Conservation (phyloP, 2,329 filamentous ascomycete species). For the Arachnomyces sp. region DNA sequence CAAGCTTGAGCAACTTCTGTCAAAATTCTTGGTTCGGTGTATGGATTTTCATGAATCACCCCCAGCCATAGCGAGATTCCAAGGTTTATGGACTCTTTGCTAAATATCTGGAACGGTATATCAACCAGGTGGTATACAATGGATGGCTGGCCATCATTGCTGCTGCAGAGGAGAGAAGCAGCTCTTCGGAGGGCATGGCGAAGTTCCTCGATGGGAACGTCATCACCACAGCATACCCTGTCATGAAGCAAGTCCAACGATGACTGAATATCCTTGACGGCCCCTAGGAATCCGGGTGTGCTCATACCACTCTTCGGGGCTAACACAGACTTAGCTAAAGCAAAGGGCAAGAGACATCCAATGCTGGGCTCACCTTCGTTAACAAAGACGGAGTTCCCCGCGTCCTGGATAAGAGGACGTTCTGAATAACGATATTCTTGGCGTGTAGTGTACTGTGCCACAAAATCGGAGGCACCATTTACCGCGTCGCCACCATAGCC, state of each 20-base stretch:
- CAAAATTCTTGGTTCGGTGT: conserved; percentile 76
- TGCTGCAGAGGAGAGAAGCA: conserved; percentile 76
- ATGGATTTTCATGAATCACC: conserved; percentile 90
- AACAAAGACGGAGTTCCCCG: neutral
- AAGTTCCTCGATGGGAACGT: conserved; percentile 65
- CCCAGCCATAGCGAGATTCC: conserved; percentile 95
- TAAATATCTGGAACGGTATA: conserved; percentile 89
- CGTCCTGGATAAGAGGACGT: conserved; percentile 37
- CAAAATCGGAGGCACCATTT: conserved; percentile 90
- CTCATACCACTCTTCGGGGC: conserved; percentile 29
- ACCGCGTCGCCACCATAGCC: conserved; percentile 64
- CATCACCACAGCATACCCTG: conserved; percentile 60
- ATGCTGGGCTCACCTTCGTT: conserved; percentile 21
- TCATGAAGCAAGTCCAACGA: conserved; percentile 54
- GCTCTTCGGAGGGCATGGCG: conserved; percentile 76
- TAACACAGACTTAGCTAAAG: conserved; percentile 33
- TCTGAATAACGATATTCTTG: conserved; percentile 92
- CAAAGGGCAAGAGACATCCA: conserved; percentile 46
- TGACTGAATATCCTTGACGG: conserved; percentile 6
- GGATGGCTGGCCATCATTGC: conserved; percentile 64
- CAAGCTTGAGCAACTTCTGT: conserved; percentile 84
- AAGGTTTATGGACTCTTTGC: conserved; percentile 89
- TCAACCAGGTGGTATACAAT: conserved; percentile 82
- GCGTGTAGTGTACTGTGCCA: conserved; percentile 92
- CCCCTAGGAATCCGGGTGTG: neutral